Conservation (phyloP, 2,329 filamentous ascomycete species). For the Domatiomyces globalis region DNA sequence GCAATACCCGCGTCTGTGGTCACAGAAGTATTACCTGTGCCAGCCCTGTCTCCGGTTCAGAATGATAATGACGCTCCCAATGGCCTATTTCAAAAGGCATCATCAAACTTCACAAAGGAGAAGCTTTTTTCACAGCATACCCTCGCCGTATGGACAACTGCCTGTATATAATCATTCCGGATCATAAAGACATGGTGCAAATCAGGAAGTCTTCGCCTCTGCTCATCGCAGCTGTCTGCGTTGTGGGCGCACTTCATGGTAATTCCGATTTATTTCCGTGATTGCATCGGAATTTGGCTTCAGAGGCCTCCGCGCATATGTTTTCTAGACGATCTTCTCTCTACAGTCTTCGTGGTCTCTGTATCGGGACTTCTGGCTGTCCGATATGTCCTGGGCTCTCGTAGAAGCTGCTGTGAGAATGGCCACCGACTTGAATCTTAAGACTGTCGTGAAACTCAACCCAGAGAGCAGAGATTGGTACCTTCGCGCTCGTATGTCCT, state of each 20-base stretch:
- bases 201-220: conserved; percentile 41
- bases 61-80: conserved; percentile 19
- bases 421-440: conserved; percentile 42
- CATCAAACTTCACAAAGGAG: conserved; percentile 35
- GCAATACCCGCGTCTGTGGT: conserved; percentile 38
- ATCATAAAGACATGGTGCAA: conserved; percentile 36
- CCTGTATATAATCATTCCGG: conserved; percentile 41
- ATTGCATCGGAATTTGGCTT: no score
- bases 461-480: conserved; percentile 19
- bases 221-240: conserved; percentile 40
- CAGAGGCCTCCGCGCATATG: conserved; percentile 36
- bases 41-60: conserved; percentile 27
- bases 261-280: conserved; percentile 40
- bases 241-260: conserved; percentile 44
- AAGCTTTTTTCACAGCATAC: conserved; percentile 39
- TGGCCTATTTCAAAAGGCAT: conserved; percentile 38
- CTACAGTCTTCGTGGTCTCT: conserved; percentile 46
- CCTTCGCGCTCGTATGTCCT: conserved; percentile 43
- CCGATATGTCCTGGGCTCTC: conserved; percentile 48
- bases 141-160: conserved; percentile 38
- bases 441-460: conserved; percentile 32
- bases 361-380: conserved; percentile 50
- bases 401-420: conserved; percentile 44
- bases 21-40: conserved; percentile 30
- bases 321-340: conserved; percentile 16